A percentile compares a stretch with the other conserved stretches of the same genome.
These are phyloP conservation scores for Amaranthus cruentus DNA, from an alignment of 148 eudicot genomes.

Conservation along the genomic window DNA sequence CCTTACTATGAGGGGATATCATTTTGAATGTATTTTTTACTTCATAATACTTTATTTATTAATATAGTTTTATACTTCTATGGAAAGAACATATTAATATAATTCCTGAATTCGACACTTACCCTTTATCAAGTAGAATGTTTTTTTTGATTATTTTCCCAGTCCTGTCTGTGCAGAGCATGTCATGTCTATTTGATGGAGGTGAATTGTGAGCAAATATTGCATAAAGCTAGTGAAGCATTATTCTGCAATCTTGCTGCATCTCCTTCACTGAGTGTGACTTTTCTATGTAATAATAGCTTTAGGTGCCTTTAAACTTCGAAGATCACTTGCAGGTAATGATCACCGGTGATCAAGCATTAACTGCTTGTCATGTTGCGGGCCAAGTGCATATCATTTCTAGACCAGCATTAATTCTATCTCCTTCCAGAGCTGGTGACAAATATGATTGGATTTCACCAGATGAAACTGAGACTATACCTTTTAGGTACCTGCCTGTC, in stretches of 20 bases:
- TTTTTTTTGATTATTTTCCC: not conserved
- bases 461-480: conserved; percentile 63
- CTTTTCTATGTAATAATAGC: not conserved
- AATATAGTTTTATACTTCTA: too few species aligned
- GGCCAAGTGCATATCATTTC: conserved; percentile 88
- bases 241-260: not conserved
- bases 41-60: too few species aligned
- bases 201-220: not conserved
- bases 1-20: too few species aligned
- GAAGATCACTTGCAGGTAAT: conserved; percentile 45
- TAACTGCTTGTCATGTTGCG: conserved; percentile 99
- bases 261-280: not conserved
- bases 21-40: too few species aligned
- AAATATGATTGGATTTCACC: conserved; percentile 89
- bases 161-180: not conserved
- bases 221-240: not conserved
- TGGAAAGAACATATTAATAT: too few species aligned
- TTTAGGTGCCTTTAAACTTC: conserved; percentile 8
- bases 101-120: too few species aligned
- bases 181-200: not conserved
- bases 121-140: too few species aligned
- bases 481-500: conserved; percentile 44
- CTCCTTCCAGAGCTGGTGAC: conserved; percentile 34
- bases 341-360: conserved; percentile 99
- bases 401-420: conserved; percentile 68